Evolutionary conservation across 257 asterid species (phyloP).

Genomic region (Oldenlandia corymbosa): DNA sequence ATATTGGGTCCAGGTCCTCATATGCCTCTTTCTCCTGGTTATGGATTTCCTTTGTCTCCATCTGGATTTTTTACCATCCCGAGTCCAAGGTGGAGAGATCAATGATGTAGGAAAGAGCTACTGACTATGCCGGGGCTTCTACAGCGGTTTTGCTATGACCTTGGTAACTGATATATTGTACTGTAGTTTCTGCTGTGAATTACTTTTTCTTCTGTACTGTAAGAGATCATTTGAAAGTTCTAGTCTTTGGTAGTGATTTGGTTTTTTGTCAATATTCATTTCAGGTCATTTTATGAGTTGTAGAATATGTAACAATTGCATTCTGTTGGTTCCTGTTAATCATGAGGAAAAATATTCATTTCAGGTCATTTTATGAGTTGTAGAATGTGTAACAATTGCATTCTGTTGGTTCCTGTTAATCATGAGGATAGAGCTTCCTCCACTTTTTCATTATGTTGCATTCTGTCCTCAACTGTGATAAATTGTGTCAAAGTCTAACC

Average conservation of each 20-base stretch:
- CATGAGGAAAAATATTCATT: slow-evolving; percentile 22
- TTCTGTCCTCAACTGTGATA: too few relatives aligned
- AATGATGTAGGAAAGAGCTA: slow-evolving; percentile 35
- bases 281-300: slow-evolving; percentile 8
- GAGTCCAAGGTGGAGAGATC: slow-evolving; percentile 89
- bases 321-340: slow-evolving; percentile 13
- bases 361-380: slow-evolving; percentile 8
- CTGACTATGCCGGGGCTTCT: slow-evolving; percentile 28
- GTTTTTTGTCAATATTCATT: slow-evolving; percentile 20
- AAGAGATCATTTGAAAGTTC: slow-evolving; percentile 23
- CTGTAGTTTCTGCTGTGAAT: slow-evolving; percentile 28
- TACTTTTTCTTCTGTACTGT: slow-evolving; percentile 19
- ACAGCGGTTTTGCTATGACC: slow-evolving; percentile 19
- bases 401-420: slow-evolving; percentile 13
- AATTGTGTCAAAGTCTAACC: too few relatives aligned
- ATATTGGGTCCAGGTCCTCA: slow-evolving; percentile 77
- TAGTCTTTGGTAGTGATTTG: slow-evolving; percentile 20
- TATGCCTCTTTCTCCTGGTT: slow-evolving; percentile 84
- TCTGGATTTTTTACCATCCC: slow-evolving; percentile 61
- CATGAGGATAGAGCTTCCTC: too few relatives aligned
- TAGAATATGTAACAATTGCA: slow-evolving; percentile 20
- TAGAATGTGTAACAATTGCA: slow-evolving; percentile 20
- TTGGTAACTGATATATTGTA: slow-evolving; percentile 18
- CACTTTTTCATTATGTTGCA: slow-evolving; percentile 7
- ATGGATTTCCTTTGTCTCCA: slow-evolving; percentile 81